Evolutionary conservation across 768 basidiomycete genomes (phyloP), one percentile per base, ranked within the genome.

Genomic region (Coprinopsis sp.): DNA sequence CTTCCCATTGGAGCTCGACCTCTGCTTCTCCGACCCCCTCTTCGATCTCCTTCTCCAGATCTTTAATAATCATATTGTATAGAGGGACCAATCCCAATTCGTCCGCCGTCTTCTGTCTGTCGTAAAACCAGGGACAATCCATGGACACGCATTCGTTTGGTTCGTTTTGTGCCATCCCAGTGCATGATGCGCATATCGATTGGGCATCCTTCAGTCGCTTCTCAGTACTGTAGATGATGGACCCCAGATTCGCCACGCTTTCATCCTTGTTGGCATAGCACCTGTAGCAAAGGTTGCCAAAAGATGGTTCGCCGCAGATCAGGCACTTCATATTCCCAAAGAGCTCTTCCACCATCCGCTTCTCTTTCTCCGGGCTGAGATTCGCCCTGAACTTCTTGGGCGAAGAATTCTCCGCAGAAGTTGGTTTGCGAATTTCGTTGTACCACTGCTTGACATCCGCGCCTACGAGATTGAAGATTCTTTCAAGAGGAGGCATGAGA

Each of bases 401-500:
- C 44, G 24, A 42, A 36, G 23, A 47, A 31, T 51, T 58, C 58
- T 19, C 38, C 21, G 23, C 42, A 50, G 52, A 61, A 62, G 42
- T 59, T 55, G 21, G 67, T 60, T 81, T 82, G 2, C 91, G 88
- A 91, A 94, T 92, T 23, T 85, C 82, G 39, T 84, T 74, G 58
- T 81, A 97, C 95, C 95, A 98, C 33, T 73, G 69, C 43, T 77
- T 76, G 22, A 95, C 83, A 59, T 96, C 87, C 7, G 86, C 91
- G 13, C 95, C 94, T 27, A 94, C 73, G 19, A 98, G 79, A 50
- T 86, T 91, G 71, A 98, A 91, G 36, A 99, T 79, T 37, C 96
- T 79, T 49, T 89, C 87, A 52, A 99, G 61, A 0, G 95, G 92
- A 7, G 91, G 91, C 34, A 98, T 91, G 37, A 98, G 73, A 13